Evolutionary conservation across 2,329 filamentous ascomycete genomes (phyloP), one percentile per base, ranked within the genome.

Genomic region (Daldinia sp.): DNA sequence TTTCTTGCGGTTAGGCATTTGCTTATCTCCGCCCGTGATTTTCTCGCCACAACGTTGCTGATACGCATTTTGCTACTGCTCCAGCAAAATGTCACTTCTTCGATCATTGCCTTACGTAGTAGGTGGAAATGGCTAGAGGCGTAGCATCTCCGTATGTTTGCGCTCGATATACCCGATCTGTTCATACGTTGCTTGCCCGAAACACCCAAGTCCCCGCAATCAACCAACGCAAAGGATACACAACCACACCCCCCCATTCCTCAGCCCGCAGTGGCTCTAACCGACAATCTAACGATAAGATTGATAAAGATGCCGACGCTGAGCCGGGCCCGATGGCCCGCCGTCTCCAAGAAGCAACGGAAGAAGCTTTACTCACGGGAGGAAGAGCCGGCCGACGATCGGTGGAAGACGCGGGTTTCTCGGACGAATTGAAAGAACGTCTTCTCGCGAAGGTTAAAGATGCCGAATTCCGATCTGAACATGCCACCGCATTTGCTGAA

Each of bases 401-500:
- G 4, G 76, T 89, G 19, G 81, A 87, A 69, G 85, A 89, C 61
- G 85, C 86, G 6, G 86, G 86, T 4, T 89, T 90, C 76, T 86
- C 85, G 30, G 83, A 86, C 5, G 86, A 88, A 68, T 78, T 90
- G 25, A 89, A 89, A 68, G 78, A 82, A 56, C 82, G 79, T 57
- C 78, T 90, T 0, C 75, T 88, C 7, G 78, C 81, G 54, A 88
- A 84, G 70, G 79, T 90, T 6, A 79, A 85, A 56, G 79, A 82
- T 43, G 82, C 85, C 1, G 78, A 83, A 7, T 87, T 89, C 70
- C 75, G 77, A n/a, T 78, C 80, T 1, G 80, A 86, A 11, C 73
- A 87, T 70, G 76, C 81, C 0, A 67, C 77, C 0, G 80, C 83
- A 0, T 80, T 89, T 56, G 75, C 82, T 1, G 77, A 83, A 64